phyloP scores from a whole-genome alignment of 441 rosid species.

The Bruguiera hainesii region DNA sequence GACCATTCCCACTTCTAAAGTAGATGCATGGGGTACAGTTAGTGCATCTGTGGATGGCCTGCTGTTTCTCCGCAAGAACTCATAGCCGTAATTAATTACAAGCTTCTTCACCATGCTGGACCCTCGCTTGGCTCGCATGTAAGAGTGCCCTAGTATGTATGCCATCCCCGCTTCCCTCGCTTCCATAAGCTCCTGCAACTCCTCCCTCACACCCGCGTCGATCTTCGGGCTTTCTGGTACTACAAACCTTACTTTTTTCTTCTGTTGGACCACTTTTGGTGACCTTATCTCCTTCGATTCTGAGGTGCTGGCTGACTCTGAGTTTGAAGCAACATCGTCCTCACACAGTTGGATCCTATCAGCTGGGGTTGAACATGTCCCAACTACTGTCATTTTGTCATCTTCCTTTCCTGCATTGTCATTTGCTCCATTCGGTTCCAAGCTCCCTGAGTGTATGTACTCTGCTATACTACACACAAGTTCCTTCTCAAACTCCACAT shows the following conservation, averaged over 20 bases:
- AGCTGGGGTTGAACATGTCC: constrained; percentile 11
- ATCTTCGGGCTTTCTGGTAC: constrained; percentile 63
- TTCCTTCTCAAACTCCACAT: constrained; percentile 66
- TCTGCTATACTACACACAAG: constrained; percentile 68
- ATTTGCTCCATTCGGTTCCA: constrained; percentile 12
- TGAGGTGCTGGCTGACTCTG: not conserved
- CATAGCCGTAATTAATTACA: constrained; percentile 51
- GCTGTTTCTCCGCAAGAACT: constrained; percentile 68
- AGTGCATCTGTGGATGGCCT: constrained; percentile 42
- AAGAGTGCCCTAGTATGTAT: constrained; percentile 64
- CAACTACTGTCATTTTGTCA: constrained; percentile 55
- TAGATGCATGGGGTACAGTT: constrained; percentile 56
- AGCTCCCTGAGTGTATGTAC: constrained; percentile 48
- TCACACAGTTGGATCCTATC: constrained; percentile 29
- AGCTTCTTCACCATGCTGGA: constrained; percentile 53
- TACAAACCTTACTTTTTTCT: constrained; percentile 55
- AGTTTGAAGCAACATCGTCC: not conserved
- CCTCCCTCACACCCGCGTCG: constrained; percentile 35
- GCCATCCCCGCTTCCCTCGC: constrained; percentile 74
- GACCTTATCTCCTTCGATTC: not conserved
- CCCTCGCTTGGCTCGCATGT: constrained; percentile 62
- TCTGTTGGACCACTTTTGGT: constrained; percentile 19
- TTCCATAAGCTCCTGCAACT: constrained; percentile 58
- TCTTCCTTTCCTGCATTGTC: constrained; percentile 33
- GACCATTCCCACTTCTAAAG: constrained; percentile 73